A percentile compares a stretch with the other conserved stretches of the same genome.
phyloP scores from a whole-genome alignment of 768 basidiomycete genomes.

The Collybiopsis luxurians region DNA sequence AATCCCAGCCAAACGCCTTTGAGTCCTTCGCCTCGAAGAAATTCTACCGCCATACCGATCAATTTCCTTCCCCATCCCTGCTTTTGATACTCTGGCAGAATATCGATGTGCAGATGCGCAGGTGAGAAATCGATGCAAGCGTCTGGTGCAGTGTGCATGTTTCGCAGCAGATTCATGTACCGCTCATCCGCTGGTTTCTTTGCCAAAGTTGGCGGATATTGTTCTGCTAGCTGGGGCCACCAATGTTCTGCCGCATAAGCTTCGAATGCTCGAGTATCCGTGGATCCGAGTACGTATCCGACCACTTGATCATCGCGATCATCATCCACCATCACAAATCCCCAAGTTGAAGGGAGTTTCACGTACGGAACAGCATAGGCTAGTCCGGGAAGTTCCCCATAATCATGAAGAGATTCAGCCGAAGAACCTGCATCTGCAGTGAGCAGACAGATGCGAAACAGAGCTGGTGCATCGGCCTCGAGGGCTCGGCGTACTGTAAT shows the following conservation, averaged over 20 bases:
- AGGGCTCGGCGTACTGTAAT: constrained; percentile 55
- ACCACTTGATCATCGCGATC: constrained; percentile 44
- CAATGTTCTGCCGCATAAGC: constrained; percentile 50
- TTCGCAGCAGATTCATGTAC: constrained; percentile 39
- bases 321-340: constrained; percentile 66
- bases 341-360: constrained; percentile 64
- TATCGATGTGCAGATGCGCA: constrained; percentile 76
- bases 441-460: constrained; percentile 72
- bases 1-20: constrained; percentile 67
- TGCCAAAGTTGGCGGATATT: constrained; percentile 42
- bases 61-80: constrained; percentile 71
- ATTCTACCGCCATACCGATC: constrained; percentile 50
- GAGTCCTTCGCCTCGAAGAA: constrained; percentile 45
- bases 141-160: constrained; percentile 44
- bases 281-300: constrained; percentile 69
- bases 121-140: constrained; percentile 62
- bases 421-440: constrained; percentile 72
- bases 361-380: constrained; percentile 78
- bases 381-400: constrained; percentile 64
- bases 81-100: constrained; percentile 62
- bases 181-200: constrained; percentile 41
- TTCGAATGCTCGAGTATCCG: constrained; percentile 67
- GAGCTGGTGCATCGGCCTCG: constrained; percentile 47
- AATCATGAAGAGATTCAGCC: constrained; percentile 59
- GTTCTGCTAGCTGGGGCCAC: constrained; percentile 62